Evolutionary conservation across 441 rosid genomes (phyloP).

Genomic region (Cnidoscolus chayamansa): DNA sequence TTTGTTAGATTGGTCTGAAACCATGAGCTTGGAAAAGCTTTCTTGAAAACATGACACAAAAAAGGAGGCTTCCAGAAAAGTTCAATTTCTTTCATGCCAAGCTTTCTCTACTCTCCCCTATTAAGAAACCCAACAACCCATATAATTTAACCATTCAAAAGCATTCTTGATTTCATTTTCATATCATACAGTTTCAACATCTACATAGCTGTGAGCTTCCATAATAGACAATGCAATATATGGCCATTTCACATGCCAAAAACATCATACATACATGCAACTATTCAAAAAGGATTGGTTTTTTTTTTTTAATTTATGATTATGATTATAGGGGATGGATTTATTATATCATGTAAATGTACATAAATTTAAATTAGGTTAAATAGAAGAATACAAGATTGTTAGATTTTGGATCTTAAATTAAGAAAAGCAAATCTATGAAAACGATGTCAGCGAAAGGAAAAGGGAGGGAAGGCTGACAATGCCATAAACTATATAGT

Average conservation of each 20-base stretch:
- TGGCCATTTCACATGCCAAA: too few species aligned
- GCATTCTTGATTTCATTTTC: too few species aligned
- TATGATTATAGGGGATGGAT: too few species aligned
- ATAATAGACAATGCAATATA: too few species aligned
- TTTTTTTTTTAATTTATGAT: too few species aligned
- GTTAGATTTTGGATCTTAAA: conserved; percentile 4
- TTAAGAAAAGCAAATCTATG: conserved; percentile 13
- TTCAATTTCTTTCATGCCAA: conserved; percentile 39
- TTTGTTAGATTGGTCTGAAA: conserved; percentile 13
- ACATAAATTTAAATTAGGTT: conserved; percentile 11
- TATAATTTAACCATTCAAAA: too few species aligned
- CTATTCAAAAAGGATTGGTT: too few species aligned
- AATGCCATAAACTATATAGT: too few species aligned
- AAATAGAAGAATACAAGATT: neutral
- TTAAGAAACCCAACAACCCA: conserved; percentile 9
- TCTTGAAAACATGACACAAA: conserved; percentile 13
- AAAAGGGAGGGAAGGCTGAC: neutral
- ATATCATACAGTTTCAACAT: too few species aligned
- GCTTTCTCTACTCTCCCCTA: conserved; percentile 40
- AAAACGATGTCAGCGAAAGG: conserved; percentile 19
- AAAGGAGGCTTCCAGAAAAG: conserved; percentile 29
- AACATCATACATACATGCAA: too few species aligned
- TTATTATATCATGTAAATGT: too few species aligned
- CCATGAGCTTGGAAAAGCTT: conserved; percentile 29
- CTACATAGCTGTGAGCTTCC: too few species aligned